Percentiles rank a stretch among this genome's conserved stretches.
These are phyloP conservation scores for Cyathus striatus DNA, from an alignment of 768 basidiomycete genomes.

Conservation along the genomic window DNA sequence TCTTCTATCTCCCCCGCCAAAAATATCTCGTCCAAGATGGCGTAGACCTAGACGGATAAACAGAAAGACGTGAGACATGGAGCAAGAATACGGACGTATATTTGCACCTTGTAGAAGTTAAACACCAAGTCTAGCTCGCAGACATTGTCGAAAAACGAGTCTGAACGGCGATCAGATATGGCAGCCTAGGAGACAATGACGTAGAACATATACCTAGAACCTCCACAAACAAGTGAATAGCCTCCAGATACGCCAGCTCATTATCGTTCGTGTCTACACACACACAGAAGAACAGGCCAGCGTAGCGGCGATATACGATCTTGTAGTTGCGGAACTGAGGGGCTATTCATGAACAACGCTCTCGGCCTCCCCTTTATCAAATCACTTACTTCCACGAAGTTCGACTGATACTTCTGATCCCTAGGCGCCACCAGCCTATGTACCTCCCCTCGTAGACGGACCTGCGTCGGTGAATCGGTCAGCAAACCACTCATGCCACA, in stretches of 20 bases:
- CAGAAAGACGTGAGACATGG: background rate
- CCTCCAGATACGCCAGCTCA: constrained; percentile 94
- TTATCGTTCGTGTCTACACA: constrained; percentile 99
- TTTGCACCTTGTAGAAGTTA: constrained; percentile 90
- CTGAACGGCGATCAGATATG: constrained; percentile 35
- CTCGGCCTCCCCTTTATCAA: constrained; percentile 2
- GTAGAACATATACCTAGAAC: constrained; percentile 62
- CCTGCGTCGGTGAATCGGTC: constrained; percentile 36
- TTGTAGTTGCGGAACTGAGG: constrained; percentile 94
- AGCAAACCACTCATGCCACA: background rate
- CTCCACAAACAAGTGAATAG: constrained; percentile 97
- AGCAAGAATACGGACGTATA: background rate
- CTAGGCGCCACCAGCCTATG: constrained; percentile 93
- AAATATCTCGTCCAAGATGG: constrained; percentile 97
- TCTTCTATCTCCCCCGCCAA: constrained; percentile 98
- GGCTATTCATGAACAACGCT: constrained; percentile 3
- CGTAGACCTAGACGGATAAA: constrained; percentile 68
- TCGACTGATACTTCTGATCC: constrained; percentile 98
- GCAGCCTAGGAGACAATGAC: constrained; percentile 5
- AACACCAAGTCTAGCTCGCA: constrained; percentile 98
- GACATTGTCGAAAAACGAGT: constrained; percentile 98
- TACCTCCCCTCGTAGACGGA: constrained; percentile 92
- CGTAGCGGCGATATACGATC: constrained; percentile 94
- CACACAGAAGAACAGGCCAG: constrained; percentile 95
- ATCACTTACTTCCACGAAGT: constrained; percentile 90